Conservation (phyloP, 208 protist species). For the Trypanosoma caninum region DNA sequence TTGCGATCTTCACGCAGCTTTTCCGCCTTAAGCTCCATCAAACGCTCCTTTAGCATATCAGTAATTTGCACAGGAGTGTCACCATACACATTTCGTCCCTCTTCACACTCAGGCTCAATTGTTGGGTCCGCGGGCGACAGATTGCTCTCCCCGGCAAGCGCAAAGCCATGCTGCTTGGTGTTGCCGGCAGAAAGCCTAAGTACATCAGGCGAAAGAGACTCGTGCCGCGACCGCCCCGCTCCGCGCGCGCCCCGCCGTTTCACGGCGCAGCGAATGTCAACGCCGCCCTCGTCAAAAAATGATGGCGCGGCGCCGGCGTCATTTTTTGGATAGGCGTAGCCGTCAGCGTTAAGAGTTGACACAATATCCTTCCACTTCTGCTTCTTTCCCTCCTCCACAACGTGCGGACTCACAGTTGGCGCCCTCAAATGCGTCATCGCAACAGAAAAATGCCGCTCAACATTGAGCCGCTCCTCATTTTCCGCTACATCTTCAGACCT, state of each 20-base stretch:
- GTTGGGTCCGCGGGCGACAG: constrained; percentile 66
- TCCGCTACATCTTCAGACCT: constrained; percentile 49
- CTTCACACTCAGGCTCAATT: constrained; percentile 39
- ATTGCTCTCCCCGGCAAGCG: constrained; percentile 56
- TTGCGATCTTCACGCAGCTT: constrained; percentile 71
- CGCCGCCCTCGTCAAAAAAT: constrained; percentile 75
- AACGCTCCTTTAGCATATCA: constrained; percentile 84
- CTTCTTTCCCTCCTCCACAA: constrained; percentile 27
- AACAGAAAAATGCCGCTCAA: constrained; percentile 66
- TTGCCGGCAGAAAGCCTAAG: constrained; percentile 68
- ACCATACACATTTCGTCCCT: constrained; percentile 43
- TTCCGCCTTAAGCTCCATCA: constrained; percentile 85
- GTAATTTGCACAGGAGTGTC: constrained; percentile 85
- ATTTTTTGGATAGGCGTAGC: constrained; percentile 16
- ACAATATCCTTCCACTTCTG: constrained; percentile 55
- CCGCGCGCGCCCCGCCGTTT: constrained; percentile 9
- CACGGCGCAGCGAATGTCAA: constrained; percentile 62
- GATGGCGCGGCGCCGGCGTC: constrained; percentile 22
- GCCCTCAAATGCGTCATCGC: constrained; percentile 69
- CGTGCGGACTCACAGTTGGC: constrained; percentile 18
- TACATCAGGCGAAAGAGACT: constrained; percentile 63
- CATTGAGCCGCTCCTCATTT: constrained; percentile 41
- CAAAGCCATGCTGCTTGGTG: constrained; percentile 44
- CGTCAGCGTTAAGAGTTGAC: constrained; percentile 56
- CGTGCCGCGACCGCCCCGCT: background rate